phyloP scores from a whole-genome alignment of 805 yeast genomes.

The Cyberlindnera euphorbiae region DNA sequence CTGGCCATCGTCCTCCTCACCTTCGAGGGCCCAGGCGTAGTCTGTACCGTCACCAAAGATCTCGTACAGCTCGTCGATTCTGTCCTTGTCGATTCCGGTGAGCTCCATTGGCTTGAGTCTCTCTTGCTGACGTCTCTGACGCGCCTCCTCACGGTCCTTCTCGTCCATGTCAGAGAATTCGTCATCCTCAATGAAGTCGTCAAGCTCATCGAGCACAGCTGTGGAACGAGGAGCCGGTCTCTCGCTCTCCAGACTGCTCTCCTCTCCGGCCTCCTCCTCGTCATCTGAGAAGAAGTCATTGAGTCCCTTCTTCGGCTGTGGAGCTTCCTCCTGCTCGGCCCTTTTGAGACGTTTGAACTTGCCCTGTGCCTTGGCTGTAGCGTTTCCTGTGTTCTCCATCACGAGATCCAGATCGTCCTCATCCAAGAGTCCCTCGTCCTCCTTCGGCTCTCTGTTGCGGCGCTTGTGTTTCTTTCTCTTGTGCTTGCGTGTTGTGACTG shows the following conservation, averaged over 20 bases:
- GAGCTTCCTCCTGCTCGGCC: constrained; percentile 44
- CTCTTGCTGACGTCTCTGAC: constrained; percentile 39
- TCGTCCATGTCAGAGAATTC: constrained; percentile 88
- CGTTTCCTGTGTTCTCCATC: constrained; percentile 85
- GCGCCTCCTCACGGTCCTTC: constrained; percentile 46
- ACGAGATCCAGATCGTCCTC: constrained; percentile 93
- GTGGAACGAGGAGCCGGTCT: constrained; percentile 8
- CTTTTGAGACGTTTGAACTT: constrained; percentile 82
- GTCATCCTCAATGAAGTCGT: constrained; percentile 97
- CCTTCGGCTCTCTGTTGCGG: constrained; percentile 32
- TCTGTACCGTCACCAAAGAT: constrained; percentile 97
- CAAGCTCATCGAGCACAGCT: constrained; percentile 67
- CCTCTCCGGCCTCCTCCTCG: constrained; percentile 28
- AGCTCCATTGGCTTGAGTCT: constrained; percentile 53
- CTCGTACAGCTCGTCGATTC: constrained; percentile 87
- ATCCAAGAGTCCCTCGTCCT: constrained; percentile 69
- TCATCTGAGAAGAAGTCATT: constrained; percentile 41
- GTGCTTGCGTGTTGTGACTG: too few species aligned
- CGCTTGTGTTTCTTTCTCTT: constrained; percentile 33
- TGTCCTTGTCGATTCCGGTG: constrained; percentile 75
- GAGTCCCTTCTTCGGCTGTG: constrained; percentile 34
- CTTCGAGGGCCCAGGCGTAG: constrained; percentile 96
- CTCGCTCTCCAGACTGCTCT: constrained; percentile 6
- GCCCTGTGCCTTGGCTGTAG: constrained; percentile 31
- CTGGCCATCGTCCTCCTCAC: constrained; percentile 56